Conservation (phyloP, 2,329 filamentous ascomycete genomes). For the Aspergillus thermomutatus region DNA sequence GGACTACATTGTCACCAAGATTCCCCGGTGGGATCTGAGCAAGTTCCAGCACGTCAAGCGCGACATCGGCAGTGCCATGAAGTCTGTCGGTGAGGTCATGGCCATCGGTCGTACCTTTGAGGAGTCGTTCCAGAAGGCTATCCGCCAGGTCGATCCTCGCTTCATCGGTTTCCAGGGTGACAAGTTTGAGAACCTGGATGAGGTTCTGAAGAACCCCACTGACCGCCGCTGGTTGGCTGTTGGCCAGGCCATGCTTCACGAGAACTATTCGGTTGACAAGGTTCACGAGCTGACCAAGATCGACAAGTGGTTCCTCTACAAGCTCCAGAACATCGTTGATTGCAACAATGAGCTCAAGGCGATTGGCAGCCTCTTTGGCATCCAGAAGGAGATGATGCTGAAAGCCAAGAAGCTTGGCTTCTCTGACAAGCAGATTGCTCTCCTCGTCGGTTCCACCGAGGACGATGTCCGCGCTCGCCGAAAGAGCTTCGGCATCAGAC, state of each 20-base stretch:
- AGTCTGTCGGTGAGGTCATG: slow-evolving; percentile 99
- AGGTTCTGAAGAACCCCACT: slow-evolving; percentile 84
- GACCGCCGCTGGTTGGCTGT: slow-evolving; percentile 97
- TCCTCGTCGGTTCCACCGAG: slow-evolving; percentile 79
- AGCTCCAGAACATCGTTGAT: slow-evolving; percentile 95
- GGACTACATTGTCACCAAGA: slow-evolving; percentile 98
- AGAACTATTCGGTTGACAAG: slow-evolving; percentile 88
- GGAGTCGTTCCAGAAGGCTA: slow-evolving; percentile 98
- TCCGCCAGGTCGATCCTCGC: slow-evolving; percentile 89
- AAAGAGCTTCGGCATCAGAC: slow-evolving; percentile 81
- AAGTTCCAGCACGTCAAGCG: slow-evolving; percentile 99
- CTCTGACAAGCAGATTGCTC: slow-evolving; percentile 91
- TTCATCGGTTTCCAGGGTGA: slow-evolving; percentile 94
- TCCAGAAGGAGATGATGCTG: slow-evolving; percentile 84
- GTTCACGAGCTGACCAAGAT: slow-evolving; percentile 96
- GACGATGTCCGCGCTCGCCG: slow-evolving; percentile 83
- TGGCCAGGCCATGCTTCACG: slow-evolving; percentile 95
- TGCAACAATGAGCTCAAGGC: slow-evolving; percentile 82
- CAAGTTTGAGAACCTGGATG: slow-evolving; percentile 89
- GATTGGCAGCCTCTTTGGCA: slow-evolving; percentile 73
- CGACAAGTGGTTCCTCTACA: slow-evolving; percentile 99
- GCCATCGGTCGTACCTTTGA: slow-evolving; percentile 98
- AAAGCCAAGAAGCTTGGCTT: slow-evolving; percentile 98
- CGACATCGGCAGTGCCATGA: slow-evolving; percentile 97
- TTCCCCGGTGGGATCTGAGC: slow-evolving; percentile 94